Percentiles rank a stretch among this genome's conserved stretches.
These are phyloP conservation scores for Fusarium nygamai DNA, from an alignment of 2,329 filamentous ascomycete species.

Conservation along the genomic window DNA sequence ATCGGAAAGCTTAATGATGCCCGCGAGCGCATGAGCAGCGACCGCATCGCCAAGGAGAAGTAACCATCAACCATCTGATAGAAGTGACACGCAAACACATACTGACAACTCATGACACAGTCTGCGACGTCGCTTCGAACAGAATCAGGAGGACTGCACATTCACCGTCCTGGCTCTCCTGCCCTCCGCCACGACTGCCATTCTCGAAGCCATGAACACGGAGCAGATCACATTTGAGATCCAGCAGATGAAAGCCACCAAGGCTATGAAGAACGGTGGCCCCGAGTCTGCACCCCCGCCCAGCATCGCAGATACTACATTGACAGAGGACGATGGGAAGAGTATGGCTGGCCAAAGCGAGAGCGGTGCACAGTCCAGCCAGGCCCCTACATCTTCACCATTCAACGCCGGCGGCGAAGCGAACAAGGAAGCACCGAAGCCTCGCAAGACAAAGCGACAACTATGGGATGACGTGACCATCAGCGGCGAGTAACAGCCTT, in stretches of 20 bases:
- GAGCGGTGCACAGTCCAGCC: constrained; percentile 84
- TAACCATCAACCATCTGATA: constrained; percentile 54
- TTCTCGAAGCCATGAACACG: constrained; percentile 87
- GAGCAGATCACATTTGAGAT: constrained; percentile 93
- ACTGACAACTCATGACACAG: constrained; percentile 56
- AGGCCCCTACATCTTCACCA: constrained; percentile 68
- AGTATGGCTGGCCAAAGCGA: constrained; percentile 81
- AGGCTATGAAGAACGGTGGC: constrained; percentile 66
- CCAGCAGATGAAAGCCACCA: constrained; percentile 87
- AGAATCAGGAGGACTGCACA: constrained; percentile 98
- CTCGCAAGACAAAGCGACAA: constrained; percentile 84
- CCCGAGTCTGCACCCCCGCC: constrained; percentile 64
- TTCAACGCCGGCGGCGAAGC: constrained; percentile 53
- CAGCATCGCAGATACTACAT: constrained; percentile 73
- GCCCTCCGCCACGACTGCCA: constrained; percentile 89
- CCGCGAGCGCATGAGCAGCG: constrained; percentile 94
- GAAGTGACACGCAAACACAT: not conserved
- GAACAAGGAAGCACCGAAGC: constrained; percentile 56
- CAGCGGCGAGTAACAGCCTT: constrained; percentile 71
- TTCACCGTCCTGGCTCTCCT: constrained; percentile 97
- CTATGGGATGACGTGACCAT: constrained; percentile 98
- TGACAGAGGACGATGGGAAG: constrained; percentile 84
- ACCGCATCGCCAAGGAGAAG: constrained; percentile 97
- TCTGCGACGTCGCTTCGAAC: constrained; percentile 93
- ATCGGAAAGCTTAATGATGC: constrained; percentile 91